A percentile compares a stretch with the other conserved stretches of the same genome.
Evolutionary conservation across 2,329 filamentous ascomycete genomes (phyloP).

Genomic region (Orbilia ellipsospora): DNA sequence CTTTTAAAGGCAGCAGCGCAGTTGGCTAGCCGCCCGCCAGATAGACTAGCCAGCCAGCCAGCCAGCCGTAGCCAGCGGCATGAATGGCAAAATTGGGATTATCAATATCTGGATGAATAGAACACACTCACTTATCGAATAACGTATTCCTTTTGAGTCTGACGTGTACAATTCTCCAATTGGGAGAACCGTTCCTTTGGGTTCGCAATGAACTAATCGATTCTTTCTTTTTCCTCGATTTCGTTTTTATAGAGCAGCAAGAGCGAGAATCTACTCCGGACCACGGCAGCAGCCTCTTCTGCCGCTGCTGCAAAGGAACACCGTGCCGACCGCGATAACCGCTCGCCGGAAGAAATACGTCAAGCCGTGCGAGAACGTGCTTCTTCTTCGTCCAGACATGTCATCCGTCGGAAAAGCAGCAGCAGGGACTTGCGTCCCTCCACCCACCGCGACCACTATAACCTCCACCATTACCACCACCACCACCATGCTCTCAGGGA

Average conservation of each 20-base stretch:
- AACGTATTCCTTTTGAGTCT: constrained; percentile 7
- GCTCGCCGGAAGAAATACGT: constrained; percentile 30
- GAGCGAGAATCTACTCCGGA: constrained; percentile 52
- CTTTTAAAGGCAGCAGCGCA: no score
- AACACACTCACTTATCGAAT: background rate
- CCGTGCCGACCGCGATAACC: constrained; percentile 53
- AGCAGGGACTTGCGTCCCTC: constrained; percentile 46
- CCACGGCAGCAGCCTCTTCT: constrained; percentile 9
- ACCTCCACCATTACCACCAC: constrained; percentile 4
- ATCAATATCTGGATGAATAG: constrained; percentile 23
- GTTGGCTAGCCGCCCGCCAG: no score
- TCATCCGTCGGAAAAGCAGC: constrained; percentile 51
- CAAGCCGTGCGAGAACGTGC: constrained; percentile 1
- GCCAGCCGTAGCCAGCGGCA: constrained; percentile 18
- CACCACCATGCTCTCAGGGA: constrained; percentile 41
- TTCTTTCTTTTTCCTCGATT: no score
- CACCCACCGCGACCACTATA: constrained; percentile 5
- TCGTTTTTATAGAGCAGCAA: constrained; percentile 52
- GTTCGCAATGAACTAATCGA: background rate
- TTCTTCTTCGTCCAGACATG: constrained; percentile 33
- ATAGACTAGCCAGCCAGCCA: background rate
- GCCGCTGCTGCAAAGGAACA: constrained; percentile 31
- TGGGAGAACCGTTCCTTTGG: constrained; percentile 54
- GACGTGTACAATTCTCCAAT: constrained; percentile 54
- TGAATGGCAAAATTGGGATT: constrained; percentile 36